phyloP scores from a whole-genome alignment of 139 green algal species.

The Choricystis sp. region DNA sequence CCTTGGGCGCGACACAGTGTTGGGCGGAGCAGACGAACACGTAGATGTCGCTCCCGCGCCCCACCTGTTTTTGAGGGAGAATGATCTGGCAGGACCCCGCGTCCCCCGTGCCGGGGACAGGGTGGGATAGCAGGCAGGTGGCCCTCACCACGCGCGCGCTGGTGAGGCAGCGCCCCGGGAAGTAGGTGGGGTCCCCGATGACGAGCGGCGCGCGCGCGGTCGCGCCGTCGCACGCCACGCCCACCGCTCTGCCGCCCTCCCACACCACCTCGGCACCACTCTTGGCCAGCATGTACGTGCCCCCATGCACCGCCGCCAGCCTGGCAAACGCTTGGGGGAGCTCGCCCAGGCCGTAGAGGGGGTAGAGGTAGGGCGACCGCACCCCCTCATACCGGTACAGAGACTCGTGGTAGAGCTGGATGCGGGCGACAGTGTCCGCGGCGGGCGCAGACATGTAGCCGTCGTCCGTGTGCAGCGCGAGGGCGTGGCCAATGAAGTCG shows the following conservation, averaged over 20 bases:
- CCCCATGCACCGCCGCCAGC: slow-evolving; percentile 88
- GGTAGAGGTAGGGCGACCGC: slow-evolving; percentile 94
- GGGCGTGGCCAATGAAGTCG: slow-evolving; percentile 94
- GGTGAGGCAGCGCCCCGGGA: slow-evolving; percentile 30
- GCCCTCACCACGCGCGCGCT: slow-evolving; percentile 73
- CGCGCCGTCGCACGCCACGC: slow-evolving; percentile 73
- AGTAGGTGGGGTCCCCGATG: slow-evolving; percentile 88
- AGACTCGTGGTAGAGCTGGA: slow-evolving; percentile 95
- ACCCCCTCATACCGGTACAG: slow-evolving; percentile 83
- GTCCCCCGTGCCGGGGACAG: slow-evolving; percentile 89
- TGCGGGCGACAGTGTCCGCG: slow-evolving; percentile 59
- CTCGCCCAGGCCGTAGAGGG: slow-evolving; percentile 92
- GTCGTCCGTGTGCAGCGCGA: slow-evolving; percentile 71
- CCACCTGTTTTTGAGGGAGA: slow-evolving; percentile 91
- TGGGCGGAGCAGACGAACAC: slow-evolving; percentile 91
- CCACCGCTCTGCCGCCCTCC: slow-evolving; percentile 30
- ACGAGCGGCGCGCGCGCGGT: slow-evolving; percentile 77
- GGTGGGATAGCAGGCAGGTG: slow-evolving; percentile 84
- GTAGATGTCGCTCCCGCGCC: slow-evolving; percentile 87
- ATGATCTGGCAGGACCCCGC: slow-evolving; percentile 84
- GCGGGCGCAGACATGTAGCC: slow-evolving; percentile 39
- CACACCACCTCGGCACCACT: slow-evolving; percentile 51
- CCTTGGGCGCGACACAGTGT: slow-evolving; percentile 75
- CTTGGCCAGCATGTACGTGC: slow-evolving; percentile 98
- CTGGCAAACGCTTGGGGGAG: slow-evolving; percentile 93